Evolutionary conservation across 2,329 filamentous ascomycete species (phyloP).

Genomic region (Sordariomycetes sp.): DNA sequence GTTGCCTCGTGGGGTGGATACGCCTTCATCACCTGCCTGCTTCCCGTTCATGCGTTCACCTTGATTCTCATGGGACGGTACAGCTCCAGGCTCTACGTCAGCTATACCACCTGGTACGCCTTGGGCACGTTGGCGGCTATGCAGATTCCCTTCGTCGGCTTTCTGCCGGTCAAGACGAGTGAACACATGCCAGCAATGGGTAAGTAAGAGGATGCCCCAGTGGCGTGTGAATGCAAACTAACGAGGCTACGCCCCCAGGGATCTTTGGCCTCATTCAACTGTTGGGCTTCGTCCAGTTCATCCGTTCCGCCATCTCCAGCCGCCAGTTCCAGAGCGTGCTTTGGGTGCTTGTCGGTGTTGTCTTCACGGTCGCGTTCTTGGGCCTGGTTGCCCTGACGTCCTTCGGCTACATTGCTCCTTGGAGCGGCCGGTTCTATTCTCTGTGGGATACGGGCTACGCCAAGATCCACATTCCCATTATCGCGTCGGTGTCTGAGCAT

Average conservation of each 20-base stretch:
- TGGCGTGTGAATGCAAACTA: neutral
- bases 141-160: conserved; percentile 98
- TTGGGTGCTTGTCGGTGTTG: conserved; percentile 59
- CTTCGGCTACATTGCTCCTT: conserved; percentile 86
- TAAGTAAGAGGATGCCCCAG: conserved; percentile 27
- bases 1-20: conserved; percentile 99
- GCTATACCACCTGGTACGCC: conserved; percentile 97
- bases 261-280: conserved; percentile 94
- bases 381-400: conserved; percentile 81
- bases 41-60: conserved; percentile 88
- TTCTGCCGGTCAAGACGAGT: conserved; percentile 89
- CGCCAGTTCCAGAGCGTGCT: conserved; percentile 93
- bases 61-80: conserved; percentile 95
- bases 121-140: conserved; percentile 93
- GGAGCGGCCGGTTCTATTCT: conserved; percentile 98
- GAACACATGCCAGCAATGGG: conserved; percentile 97
- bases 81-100: conserved; percentile 87
- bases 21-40: conserved; percentile 96
- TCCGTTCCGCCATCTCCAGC: conserved; percentile 77
- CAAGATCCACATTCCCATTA: conserved; percentile 98
- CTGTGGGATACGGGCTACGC: conserved; percentile 98
- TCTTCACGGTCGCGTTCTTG: conserved; percentile 63
- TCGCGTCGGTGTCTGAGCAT: conserved; percentile 98
- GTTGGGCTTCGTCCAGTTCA: conserved; percentile 82
- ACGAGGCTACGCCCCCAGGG: conserved; percentile 34